Evolutionary conservation across 2,329 filamentous ascomycete species (phyloP).

Genomic region (Alternaria tenuissima): DNA sequence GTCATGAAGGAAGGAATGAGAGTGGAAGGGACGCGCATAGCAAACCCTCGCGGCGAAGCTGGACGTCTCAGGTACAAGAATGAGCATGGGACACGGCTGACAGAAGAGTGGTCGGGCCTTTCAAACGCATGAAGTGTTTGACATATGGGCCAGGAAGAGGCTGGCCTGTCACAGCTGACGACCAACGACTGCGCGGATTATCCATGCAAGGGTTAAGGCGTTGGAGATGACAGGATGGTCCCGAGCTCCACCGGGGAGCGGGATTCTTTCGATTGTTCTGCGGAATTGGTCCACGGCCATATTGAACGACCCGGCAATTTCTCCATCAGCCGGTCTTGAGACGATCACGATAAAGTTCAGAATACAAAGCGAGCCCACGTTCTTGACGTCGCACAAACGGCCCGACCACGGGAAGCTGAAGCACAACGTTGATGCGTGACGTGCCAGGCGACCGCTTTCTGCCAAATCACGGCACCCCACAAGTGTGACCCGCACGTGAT

Average conservation of each 20-base stretch:
- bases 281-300: conserved; percentile 10
- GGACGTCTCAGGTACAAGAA: conserved; percentile 46
- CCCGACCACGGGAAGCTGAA: conserved; percentile 21
- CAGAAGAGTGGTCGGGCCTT: conserved; percentile 32
- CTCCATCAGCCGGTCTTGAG: background rate
- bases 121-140: conserved; percentile 51
- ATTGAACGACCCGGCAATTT: background rate
- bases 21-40: conserved; percentile 28
- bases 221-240: conserved; percentile 38
- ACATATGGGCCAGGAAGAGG: conserved; percentile 34
- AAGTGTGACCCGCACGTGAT: conserved; percentile 31
- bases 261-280: conserved; percentile 14
- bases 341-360: background rate
- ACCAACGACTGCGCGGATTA: conserved; percentile 20
- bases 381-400: background rate
- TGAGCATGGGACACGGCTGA: conserved; percentile 42
- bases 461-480: conserved; percentile 26
- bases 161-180: conserved; percentile 38
- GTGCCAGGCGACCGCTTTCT: conserved; percentile 22
- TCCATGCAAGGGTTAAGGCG: conserved; percentile 31
- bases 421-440: conserved; percentile 24
- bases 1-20: conserved; percentile 21
- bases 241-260: conserved; percentile 21
- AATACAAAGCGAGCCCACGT: background rate
- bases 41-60: conserved; percentile 34